phyloP scores from a whole-genome alignment of 805 yeast genomes.

The Cephaloascus fragrans region DNA sequence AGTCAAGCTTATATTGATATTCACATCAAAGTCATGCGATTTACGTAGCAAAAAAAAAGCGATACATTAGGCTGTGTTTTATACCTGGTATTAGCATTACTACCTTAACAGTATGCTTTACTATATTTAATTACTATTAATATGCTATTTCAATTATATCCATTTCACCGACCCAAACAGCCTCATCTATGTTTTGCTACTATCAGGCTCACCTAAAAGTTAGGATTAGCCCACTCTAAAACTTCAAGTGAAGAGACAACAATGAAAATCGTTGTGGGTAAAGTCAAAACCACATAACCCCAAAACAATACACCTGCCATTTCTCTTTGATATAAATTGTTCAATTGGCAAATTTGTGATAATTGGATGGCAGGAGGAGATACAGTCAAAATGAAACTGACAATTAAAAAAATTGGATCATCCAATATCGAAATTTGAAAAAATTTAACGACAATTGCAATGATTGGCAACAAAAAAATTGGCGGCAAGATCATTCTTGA shows the following conservation, averaged over 20 bases:
- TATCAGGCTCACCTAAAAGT: no score
- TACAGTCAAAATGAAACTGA: slow-evolving; percentile 63
- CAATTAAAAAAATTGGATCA: slow-evolving; percentile 74
- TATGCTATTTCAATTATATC: no score
- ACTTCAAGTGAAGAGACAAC: slow-evolving; percentile 61
- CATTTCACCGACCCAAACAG: no score
- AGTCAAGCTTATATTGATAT: no score
- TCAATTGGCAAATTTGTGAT: slow-evolving; percentile 72
- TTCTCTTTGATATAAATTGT: slow-evolving; percentile 67
- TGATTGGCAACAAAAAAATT: slow-evolving; percentile 53
- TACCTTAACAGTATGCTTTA: no score
- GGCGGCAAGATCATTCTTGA: slow-evolving; percentile 78
- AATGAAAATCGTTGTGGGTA: slow-evolving; percentile 66
- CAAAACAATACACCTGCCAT: slow-evolving; percentile 78
- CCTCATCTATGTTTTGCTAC: no score
- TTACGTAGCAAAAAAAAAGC: no score
- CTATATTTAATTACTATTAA: no score
- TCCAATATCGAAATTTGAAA: slow-evolving; percentile 60
- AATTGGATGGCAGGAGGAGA: slow-evolving; percentile 82
- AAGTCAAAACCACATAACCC: slow-evolving; percentile 69
- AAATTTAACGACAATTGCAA: slow-evolving; percentile 54
- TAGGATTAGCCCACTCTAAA: slow-evolving; percentile 34
- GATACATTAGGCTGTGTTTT: no score
- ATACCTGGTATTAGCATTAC: no score
- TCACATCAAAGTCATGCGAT: no score